Base-by-base conservation (phyloP, 371 early-diverging fungal species). In the Basidiobolus heterosporus region DNA sequence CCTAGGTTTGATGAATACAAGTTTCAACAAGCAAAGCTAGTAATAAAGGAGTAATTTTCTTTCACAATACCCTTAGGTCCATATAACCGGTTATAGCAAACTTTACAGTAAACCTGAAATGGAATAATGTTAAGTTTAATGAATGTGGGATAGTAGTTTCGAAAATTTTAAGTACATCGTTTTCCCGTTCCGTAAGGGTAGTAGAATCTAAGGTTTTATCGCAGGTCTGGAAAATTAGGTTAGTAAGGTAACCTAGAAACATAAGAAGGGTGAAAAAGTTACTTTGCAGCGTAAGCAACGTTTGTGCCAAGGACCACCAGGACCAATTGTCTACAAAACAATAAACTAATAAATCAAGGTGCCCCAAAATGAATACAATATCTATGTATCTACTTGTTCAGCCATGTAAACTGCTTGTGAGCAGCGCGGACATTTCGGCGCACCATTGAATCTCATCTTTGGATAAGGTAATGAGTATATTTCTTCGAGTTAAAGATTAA, bases 241-340 rank as follows among this genome's bases (percentile, higher is more conserved):
- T 16, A 44, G 7, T 19, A 20, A 7, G 14, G 20, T 19, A 2
- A 19, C 14, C 40, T 16, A 14, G 7, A 40, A 41, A 11, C 7
- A 48, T 21, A 23, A 41, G 20, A 8, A 41, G 6, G 7, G 14
- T 11, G 1, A 40, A 16, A 16, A 37, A 1, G 42, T 53, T 52
- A 55, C 56, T 36, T 48, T 51, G 41, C 67, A 67, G 42, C 52
- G 53, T 36, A 65, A 56, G 41, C 67, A 67, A 3, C 46, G 5
- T 39, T 37, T 53, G 44, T 67, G 67, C 67, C 67, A 67, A n/a
- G 61, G 57, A 2, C 66, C 66, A 44, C 56, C 59, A 11, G 67
- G 66, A 16, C 66, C 66, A 38, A 60, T 61, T 5, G 57, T 54
- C 58, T 66, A 52, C 20, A 48, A 0, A 11, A 45, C 36, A 23